Base-by-base conservation (phyloP, 345 rosid genomes). In the Eutrema yunnanense region DNA sequence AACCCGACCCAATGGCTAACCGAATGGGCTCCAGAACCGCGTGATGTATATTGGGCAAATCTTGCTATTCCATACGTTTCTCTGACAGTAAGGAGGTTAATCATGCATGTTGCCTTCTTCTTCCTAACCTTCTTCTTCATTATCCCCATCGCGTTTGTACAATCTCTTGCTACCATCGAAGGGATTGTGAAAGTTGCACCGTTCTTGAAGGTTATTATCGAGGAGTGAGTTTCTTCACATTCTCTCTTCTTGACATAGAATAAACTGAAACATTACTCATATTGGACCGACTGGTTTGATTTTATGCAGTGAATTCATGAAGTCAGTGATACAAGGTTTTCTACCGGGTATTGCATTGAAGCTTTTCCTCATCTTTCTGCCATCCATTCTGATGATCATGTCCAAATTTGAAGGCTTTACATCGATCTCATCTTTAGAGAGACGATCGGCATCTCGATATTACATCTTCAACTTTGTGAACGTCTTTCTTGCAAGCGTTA, bases 11-110 rank as follows among this genome's bases (percentile, higher is more conserved):
- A 76, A 19, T 95, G 99, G 99, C 82, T 95, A 66, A 90, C 99
- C 13, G 92, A 92, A 36, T 95, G 99, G 99, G 98, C 99, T 60
- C 82, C 97, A 0, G 99, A 95, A 79, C 99, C 99, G 19, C 90
- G 96, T 9, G 99, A 95, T 76, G 90, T 95, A 2, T 92, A 73
- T 66, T 95, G 99, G 99, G 41, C 74, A 11, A 95, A 95, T 69
- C 86, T 95, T 6, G 85, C 99, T 43, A 92, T 95, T 61, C 99
- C 99, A 16, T 95, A 88, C 46, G 87, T 95, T 59, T 81, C 89
- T 36, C 82, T 95, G 33, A 41, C 92, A 2, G 76, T 95, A 49
- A 81, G 93, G 80, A 90, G 84, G 79, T 71, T 95, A 73, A 75
- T 92, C 52, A 92, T 95, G 78, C 86, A 75, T 12, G 93, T 95